Percentiles rank a stretch among this genome's conserved stretches.
phyloP scores from a whole-genome alignment of 495 filamentous ascomycete species.

The Hyaloscypha hepaticicola region DNA sequence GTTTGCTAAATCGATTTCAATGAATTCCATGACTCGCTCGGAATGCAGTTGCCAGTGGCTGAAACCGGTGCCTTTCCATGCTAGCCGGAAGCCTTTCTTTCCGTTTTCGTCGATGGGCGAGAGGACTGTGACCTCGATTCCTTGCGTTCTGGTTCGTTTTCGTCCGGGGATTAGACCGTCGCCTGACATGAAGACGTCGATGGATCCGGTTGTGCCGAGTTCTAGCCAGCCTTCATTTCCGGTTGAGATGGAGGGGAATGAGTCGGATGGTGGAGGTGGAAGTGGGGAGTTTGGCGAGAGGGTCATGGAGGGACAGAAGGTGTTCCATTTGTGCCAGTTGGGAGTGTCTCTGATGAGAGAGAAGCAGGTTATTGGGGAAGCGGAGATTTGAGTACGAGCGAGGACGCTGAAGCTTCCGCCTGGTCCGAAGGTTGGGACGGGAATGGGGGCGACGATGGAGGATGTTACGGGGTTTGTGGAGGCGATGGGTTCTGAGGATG shows the following conservation, averaged over 20 bases:
- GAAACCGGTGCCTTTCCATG: slow-evolving; percentile 23
- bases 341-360: slow-evolving; percentile 13
- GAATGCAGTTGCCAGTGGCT: slow-evolving; percentile 21
- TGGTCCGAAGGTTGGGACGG: slow-evolving; percentile 18
- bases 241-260: background rate
- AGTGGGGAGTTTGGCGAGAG: background rate
- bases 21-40: slow-evolving; percentile 28
- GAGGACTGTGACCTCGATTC: slow-evolving; percentile 2
- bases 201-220: background rate
- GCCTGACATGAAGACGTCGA: slow-evolving; percentile 25
- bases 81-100: slow-evolving; percentile 19
- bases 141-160: slow-evolving; percentile 16
- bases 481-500: background rate
- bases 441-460: slow-evolving; percentile 11
- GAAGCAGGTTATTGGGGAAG: background rate
- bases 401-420: slow-evolving; percentile 18
- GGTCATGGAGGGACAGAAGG: slow-evolving; percentile 14
- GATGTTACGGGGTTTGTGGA: slow-evolving; percentile 5
- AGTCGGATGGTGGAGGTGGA: background rate
- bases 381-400: slow-evolving; percentile 7
- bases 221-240: slow-evolving; percentile 11
- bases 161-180: slow-evolving; percentile 14
- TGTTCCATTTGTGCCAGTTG: slow-evolving; percentile 20
- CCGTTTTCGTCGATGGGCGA: background rate
- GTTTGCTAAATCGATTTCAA: slow-evolving; percentile 2